Base-by-base conservation (phyloP, 106 monocot species). In the Allium cepa region DNA sequence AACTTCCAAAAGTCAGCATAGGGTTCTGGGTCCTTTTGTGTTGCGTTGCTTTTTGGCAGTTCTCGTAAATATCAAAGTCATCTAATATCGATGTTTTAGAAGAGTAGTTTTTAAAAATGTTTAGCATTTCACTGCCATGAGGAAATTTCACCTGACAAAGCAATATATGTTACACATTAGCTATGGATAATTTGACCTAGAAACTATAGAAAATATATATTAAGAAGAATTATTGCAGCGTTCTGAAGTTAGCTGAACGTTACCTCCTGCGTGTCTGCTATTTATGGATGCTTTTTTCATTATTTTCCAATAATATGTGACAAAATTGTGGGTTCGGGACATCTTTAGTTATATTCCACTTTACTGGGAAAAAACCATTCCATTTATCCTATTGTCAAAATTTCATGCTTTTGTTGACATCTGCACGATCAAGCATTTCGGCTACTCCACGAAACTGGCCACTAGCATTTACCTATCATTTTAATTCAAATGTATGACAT, bases 311-410 rank as follows among this genome's bases (percentile, higher is more conserved):
- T n/a, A n/a, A 26, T 68, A 68, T 68, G 56, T 68, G 68, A 15
- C 51, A 53, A 55, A 68, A 68, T 48, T 68, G 68, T 28, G 68
- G 55, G 56, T 68, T 68, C 10, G 68, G 84, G 13, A 84, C 59
- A 67, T 94, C 94, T 62, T 93, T 93, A 57, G 88, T 86, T 49
- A 93, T 81, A 57, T 93, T 88, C 93, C 93, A 93, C 61, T 85
- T 94, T 17, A 94, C 90, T 11, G 90, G 85, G 68, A 94, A 94
- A 46, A 73, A 94, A 47, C 94, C 94, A 62, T 78, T 94, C 94
- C 94, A 94, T 65, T 94, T 94, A 75, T 94, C 94, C 49, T 94
- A 90, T 51, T 84, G 79, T 80, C 84, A 84, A 62, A 84, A 84
- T 46, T 84, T 67, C 84, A 84, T 84, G 48, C 64, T 90, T 72